phyloP scores from a whole-genome alignment of 225 moss, liverwort and hornwort genomes.

The Bryoerythrophyllum caledonicum region DNA sequence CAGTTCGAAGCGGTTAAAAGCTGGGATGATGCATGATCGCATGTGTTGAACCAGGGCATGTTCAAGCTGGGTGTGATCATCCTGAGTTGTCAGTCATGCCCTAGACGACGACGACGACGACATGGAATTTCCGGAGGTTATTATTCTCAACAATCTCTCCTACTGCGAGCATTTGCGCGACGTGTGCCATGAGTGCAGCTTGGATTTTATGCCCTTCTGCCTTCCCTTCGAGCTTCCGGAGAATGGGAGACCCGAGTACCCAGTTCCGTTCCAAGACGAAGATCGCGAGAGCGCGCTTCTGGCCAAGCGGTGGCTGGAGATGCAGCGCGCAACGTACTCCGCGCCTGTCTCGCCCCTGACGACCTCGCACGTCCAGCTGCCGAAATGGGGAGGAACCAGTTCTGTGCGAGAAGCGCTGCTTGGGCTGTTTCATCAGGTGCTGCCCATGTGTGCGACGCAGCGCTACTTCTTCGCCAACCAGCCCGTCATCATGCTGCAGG shows the following conservation, averaged over 20 bases:
- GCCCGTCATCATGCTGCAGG: constrained; percentile 36
- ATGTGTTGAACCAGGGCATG: no score
- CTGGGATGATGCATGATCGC: no score
- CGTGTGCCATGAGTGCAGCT: constrained; percentile 27
- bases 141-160: constrained; percentile 9
- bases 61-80: not conserved
- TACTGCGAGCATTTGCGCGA: constrained; percentile 39
- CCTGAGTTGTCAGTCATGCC: not conserved
- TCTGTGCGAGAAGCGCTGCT: constrained; percentile 27
- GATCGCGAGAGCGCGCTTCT: not conserved
- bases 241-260: constrained; percentile 19
- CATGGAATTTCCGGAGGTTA: not conserved
- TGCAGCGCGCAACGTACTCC: constrained; percentile 20
- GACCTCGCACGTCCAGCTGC: constrained; percentile 22
- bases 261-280: not conserved
- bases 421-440: constrained; percentile 33
- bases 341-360: not conserved
- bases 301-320: constrained; percentile 31
- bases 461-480: constrained; percentile 50
- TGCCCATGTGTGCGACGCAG: constrained; percentile 36
- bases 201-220: not conserved
- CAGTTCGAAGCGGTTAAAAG: no score
- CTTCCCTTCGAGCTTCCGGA: constrained; percentile 1
- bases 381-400: not conserved
- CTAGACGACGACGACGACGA: not conserved